These are phyloP conservation scores for Acanthamoeba lenticulata DNA, from an alignment of 208 protist species.

Conservation along the genomic window DNA sequence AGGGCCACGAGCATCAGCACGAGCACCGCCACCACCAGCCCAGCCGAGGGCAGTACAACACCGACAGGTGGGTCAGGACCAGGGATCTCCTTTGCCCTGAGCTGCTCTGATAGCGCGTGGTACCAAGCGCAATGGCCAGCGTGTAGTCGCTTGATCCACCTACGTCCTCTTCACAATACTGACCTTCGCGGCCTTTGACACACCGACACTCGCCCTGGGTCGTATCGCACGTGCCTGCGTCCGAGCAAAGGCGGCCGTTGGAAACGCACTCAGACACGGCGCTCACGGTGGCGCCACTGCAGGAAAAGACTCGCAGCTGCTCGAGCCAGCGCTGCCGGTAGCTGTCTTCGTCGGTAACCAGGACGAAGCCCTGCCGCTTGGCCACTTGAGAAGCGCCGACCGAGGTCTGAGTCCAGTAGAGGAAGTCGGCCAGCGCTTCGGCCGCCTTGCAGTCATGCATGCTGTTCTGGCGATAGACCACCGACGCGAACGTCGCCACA, in stretches of 20 bases:
- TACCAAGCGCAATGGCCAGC: background rate
- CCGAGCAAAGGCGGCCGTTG: background rate
- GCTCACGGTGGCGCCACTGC: background rate
- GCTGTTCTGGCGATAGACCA: background rate
- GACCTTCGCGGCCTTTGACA: background rate
- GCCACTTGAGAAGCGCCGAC: background rate
- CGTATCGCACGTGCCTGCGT: background rate
- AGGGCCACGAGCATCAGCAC: background rate
- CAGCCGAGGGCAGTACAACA: background rate
- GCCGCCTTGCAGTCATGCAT: background rate
- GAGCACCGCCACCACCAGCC: background rate
- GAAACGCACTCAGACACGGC: background rate
- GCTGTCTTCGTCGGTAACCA: background rate
- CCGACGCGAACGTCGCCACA: background rate
- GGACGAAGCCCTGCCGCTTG: background rate
- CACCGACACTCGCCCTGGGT: background rate
- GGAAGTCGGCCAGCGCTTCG: background rate
- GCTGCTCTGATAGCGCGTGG: background rate
- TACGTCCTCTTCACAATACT: background rate
- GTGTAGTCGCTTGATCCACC: background rate
- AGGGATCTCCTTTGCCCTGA: background rate
- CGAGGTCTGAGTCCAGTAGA: background rate
- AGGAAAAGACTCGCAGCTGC: background rate
- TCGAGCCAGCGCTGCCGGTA: background rate
- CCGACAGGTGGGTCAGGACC: background rate